Base-by-base conservation (phyloP, 306 rosid species). In the Prunus campanulata region DNA sequence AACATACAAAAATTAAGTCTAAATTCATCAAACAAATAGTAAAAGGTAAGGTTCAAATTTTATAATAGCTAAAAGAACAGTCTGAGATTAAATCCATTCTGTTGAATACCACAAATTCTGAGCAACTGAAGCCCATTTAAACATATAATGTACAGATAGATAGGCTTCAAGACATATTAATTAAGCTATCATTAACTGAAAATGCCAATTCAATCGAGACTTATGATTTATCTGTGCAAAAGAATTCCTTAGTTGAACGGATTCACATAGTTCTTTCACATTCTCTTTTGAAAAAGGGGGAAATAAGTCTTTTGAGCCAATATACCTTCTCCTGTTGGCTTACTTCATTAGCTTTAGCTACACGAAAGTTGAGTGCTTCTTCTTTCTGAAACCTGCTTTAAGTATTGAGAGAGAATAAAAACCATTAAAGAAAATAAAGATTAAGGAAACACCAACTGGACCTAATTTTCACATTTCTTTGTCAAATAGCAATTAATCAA, bases 311-410 rank as follows among this genome's bases (percentile, higher is more conserved):
- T 81, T 68, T 71, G 51, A 56, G 78, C 79, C 59, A 84, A 51
- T 72, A 50, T 86, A 91, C 98, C 98, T 91, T 91, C 88, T 91
- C 98, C 59, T 85, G 74, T 81, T 85, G 93, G 87, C 72, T 77
- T 83, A 91, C 91, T 86, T 91, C 98, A 46, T 78, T 79, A 70
- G 90, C 66, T 86, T 91, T 94, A 56, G 86, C 79, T 71, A 81
- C 77, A 74, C 96, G 96, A 79, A 87, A 94, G 71, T 77, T 68
- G 71, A 94, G 90, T 77, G 94, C 98, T 82, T 90, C 98, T 82
- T 94, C 97, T 79, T 90, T 91, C 79, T 94, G 97, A 84, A 48
- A 72, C 86, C 97, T 94, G 87, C 72, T 77, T 60, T 19, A 69
- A 47, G 59, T 50, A 50, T 39, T 10, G 47, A 67, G 77, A 11